Percentiles rank a stretch among this genome's conserved stretches.
phyloP scores from a whole-genome alignment of 495 filamentous ascomycete species.

The Clohesyomyces aquaticus region DNA sequence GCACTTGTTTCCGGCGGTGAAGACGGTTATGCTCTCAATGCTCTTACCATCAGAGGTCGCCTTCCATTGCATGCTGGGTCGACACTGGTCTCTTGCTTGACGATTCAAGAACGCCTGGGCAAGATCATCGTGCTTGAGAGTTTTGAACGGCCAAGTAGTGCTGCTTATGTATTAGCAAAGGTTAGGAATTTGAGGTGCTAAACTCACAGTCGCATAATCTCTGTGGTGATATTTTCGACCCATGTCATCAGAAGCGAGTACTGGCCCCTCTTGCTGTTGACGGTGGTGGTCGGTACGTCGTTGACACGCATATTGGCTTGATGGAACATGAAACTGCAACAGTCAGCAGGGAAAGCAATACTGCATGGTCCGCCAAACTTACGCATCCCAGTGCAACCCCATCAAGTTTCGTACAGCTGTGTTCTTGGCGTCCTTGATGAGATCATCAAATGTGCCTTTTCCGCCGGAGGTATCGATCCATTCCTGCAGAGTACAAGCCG shows the following conservation, averaged over 20 bases:
- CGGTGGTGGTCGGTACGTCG: constrained; percentile 52
- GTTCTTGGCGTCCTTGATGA: constrained; percentile 55
- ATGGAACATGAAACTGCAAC: constrained; percentile 53
- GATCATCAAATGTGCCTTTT: constrained; percentile 53
- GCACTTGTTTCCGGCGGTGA: constrained; percentile 57
- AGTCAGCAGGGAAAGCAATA: not conserved
- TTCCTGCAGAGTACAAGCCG: constrained; percentile 59
- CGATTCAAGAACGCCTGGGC: constrained; percentile 56
- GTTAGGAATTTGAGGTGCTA: not conserved
- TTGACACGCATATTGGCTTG: constrained; percentile 64
- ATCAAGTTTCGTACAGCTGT: constrained; percentile 62
- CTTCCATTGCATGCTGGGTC: constrained; percentile 55
- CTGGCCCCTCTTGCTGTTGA: constrained; percentile 56
- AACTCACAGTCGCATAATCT: constrained; percentile 57
- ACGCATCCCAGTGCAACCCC: constrained; percentile 55
- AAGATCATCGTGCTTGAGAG: constrained; percentile 62
- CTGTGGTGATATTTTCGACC: constrained; percentile 62
- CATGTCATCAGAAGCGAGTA: constrained; percentile 64
- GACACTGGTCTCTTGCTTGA: constrained; percentile 59
- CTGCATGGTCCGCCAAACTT: constrained; percentile 50
- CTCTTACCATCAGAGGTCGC: constrained; percentile 46
- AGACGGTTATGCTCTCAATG: constrained; percentile 58
- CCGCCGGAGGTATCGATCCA: constrained; percentile 65
- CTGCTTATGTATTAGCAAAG: constrained; percentile 14
- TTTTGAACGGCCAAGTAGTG: constrained; percentile 61